A percentile compares a stretch with the other conserved stretches of the same genome.
phyloP scores from a whole-genome alignment of 2,329 filamentous ascomycete species.

The Aspergillus aculeatus region DNA sequence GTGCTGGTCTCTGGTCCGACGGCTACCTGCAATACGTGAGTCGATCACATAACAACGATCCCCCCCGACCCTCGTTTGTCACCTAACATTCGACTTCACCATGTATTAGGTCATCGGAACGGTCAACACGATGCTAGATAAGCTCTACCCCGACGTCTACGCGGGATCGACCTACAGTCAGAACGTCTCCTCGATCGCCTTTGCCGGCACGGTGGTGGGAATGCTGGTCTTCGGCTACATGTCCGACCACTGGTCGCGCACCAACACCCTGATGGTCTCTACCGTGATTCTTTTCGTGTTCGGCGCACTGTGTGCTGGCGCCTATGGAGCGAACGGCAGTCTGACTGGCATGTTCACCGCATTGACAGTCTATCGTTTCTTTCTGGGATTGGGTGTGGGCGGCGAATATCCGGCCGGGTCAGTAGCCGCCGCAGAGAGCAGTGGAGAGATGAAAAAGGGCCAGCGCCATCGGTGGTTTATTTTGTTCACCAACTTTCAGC shows the following conservation, averaged over 20 bases:
- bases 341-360: constrained; percentile 71
- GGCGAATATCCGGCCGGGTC: constrained; percentile 62
- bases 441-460: constrained; percentile 76
- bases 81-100: neutral
- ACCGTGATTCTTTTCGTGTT: constrained; percentile 84
- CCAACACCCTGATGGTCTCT: constrained; percentile 74
- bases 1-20: constrained; percentile 85
- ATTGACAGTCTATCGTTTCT: constrained; percentile 79
- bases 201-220: constrained; percentile 80
- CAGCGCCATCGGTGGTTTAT: constrained; percentile 86
- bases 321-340: constrained; percentile 72
- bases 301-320: constrained; percentile 72
- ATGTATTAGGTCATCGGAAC: constrained; percentile 70
- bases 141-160: constrained; percentile 70
- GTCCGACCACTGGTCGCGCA: constrained; percentile 80
- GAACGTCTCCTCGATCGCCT: constrained; percentile 79
- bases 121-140: constrained; percentile 73
- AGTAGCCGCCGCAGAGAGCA: constrained; percentile 80
- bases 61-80: neutral
- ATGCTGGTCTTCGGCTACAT: constrained; percentile 78
- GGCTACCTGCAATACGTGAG: constrained; percentile 58
- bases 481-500: constrained; percentile 84
- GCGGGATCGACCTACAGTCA: constrained; percentile 63
- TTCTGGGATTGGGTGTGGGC: constrained; percentile 73
- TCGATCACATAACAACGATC: neutral